These are phyloP conservation scores for Cladosporium sphaerospermum DNA, from an alignment of 2,329 filamentous ascomycete genomes.

Conservation along the genomic window DNA sequence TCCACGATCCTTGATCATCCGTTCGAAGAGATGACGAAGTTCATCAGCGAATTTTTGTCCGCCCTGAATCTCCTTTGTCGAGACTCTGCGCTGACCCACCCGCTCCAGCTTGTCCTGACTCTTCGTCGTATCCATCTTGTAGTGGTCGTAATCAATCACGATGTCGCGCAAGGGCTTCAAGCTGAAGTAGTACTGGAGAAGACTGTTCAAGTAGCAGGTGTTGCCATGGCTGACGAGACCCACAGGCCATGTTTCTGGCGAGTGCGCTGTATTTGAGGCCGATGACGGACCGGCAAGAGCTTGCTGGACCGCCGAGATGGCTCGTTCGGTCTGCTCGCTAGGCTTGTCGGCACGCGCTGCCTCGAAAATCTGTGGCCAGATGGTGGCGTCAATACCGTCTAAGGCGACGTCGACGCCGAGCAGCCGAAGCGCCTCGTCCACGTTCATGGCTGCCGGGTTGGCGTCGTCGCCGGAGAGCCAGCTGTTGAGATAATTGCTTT, in stretches of 20 bases:
- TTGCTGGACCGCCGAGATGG: slow-evolving; percentile 26
- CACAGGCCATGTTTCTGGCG: slow-evolving; percentile 56
- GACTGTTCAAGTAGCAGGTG: slow-evolving; percentile 95
- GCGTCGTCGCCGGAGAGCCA: slow-evolving; percentile 50
- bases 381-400: slow-evolving; percentile 19
- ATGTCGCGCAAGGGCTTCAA: slow-evolving; percentile 75
- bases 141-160: slow-evolving; percentile 67
- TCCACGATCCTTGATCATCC: slow-evolving; percentile 29
- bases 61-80: slow-evolving; percentile 27
- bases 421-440: slow-evolving; percentile 47
- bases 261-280: slow-evolving; percentile 3
- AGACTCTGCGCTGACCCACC: slow-evolving; percentile 66
- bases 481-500: slow-evolving; percentile 48
- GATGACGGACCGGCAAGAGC: slow-evolving; percentile 17
- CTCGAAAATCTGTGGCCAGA: slow-evolving; percentile 20
- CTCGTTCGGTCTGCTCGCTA: slow-evolving; percentile 28
- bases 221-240: slow-evolving; percentile 92
- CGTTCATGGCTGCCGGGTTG: slow-evolving; percentile 47
- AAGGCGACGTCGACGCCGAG: slow-evolving; percentile 30
- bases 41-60: slow-evolving; percentile 31
- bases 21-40: slow-evolving; percentile 30
- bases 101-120: slow-evolving; percentile 59
- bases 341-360: slow-evolving; percentile 22
- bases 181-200: slow-evolving; percentile 92
- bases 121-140: slow-evolving; percentile 61